Conservation (phyloP, 148 eudicot species). For the Cornus kousa region DNA sequence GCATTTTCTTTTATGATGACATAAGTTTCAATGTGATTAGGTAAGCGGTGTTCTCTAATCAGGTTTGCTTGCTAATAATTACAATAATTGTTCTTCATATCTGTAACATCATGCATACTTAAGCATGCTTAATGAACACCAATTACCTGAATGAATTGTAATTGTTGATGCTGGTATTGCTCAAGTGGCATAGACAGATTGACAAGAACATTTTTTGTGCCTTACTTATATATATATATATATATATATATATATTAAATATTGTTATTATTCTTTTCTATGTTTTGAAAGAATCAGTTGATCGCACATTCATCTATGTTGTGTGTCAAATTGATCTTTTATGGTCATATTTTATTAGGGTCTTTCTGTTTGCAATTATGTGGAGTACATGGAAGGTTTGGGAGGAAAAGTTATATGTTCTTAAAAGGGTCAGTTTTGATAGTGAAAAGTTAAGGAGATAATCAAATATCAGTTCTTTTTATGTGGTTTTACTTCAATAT, state of each 20-base stretch:
- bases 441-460: neutral
- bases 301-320: neutral
- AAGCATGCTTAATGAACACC: neutral
- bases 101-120: neutral
- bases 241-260: no score
- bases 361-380: neutral
- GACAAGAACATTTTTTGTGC: neutral
- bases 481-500: no score
- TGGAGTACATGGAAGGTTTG: neutral
- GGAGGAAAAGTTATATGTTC: neutral
- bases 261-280: no score
- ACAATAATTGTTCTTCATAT: neutral
- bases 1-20: neutral
- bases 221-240: no score
- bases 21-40: neutral
- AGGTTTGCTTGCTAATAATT: neutral
- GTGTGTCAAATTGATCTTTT: neutral
- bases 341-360: neutral
- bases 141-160: neutral
- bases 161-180: constrained; percentile 5
- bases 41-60: neutral
- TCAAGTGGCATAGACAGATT: neutral
- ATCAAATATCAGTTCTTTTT: no score
- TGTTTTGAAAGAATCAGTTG: neutral
- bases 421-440: neutral